These are phyloP conservation scores for Euptelea pleiosperma DNA, from an alignment of 164 flowering plant species.

Conservation along the genomic window DNA sequence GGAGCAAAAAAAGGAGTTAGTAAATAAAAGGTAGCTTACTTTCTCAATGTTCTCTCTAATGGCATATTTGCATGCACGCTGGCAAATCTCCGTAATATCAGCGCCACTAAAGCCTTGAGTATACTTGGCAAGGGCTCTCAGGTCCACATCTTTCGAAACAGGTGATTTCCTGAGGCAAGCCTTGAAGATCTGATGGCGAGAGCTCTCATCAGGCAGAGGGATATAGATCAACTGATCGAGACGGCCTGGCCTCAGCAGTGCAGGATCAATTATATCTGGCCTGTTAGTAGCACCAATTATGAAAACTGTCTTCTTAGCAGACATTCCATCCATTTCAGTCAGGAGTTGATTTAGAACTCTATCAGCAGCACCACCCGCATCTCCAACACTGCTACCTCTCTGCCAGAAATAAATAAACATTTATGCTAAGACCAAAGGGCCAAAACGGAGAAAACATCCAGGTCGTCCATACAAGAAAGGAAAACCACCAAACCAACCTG, in stretches of 20 bases:
- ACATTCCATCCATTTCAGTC: constrained; percentile 94
- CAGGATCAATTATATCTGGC: constrained; percentile 87
- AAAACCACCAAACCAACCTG: constrained; percentile 50
- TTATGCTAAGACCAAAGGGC: background rate
- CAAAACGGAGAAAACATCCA: background rate
- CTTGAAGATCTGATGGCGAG: constrained; percentile 71
- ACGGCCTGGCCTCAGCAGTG: constrained; percentile 82
- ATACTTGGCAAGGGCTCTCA: constrained; percentile 72
- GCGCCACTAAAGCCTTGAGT: constrained; percentile 95
- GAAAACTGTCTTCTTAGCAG: constrained; percentile 86
- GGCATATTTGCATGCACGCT: constrained; percentile 82
- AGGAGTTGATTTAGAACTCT: constrained; percentile 83
- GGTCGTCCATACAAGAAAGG: background rate
- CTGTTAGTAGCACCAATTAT: constrained; percentile 88
- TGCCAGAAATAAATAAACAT: constrained; percentile 21
- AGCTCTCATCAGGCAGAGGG: constrained; percentile 83
- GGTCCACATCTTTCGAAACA: constrained; percentile 67
- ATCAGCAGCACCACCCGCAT: constrained; percentile 93
- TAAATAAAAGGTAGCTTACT: too few species aligned
- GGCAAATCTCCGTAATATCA: constrained; percentile 89
- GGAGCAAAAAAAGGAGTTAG: background rate
- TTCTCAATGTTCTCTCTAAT: constrained; percentile 86
- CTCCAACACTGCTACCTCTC: constrained; percentile 89
- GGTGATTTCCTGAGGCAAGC: constrained; percentile 84
- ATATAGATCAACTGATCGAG: constrained; percentile 87